A percentile compares a stretch with the other conserved stretches of the same genome.
These are phyloP conservation scores for Lumnitzera littorea DNA, from an alignment of 345 rosid species.

Conservation along the genomic window DNA sequence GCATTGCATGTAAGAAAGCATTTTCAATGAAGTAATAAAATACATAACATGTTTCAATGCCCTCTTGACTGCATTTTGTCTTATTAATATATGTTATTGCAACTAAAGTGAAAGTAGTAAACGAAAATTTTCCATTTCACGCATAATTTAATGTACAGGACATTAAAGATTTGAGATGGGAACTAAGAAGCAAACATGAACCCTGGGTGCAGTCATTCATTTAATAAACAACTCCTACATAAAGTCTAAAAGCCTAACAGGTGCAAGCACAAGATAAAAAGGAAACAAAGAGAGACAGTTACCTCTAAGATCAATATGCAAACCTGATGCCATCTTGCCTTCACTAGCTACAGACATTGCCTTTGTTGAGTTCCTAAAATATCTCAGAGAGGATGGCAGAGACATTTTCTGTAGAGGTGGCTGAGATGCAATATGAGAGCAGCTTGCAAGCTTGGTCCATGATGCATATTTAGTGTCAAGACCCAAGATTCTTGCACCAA, in stretches of 20 bases:
- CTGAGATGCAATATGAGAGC: constrained; percentile 38
- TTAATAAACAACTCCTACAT: not conserved
- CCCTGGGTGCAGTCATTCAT: no score
- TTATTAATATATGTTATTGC: no score
- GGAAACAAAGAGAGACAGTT: constrained; percentile 1
- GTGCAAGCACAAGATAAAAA: not conserved
- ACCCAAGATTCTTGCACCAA: constrained; percentile 34
- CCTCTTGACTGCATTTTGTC: no score
- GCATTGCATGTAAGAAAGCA: no score
- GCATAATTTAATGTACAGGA: no score
- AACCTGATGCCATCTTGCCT: constrained; percentile 43
- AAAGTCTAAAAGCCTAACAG: not conserved
- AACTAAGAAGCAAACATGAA: no score
- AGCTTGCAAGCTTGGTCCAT: constrained; percentile 40
- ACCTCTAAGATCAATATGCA: constrained; percentile 90
- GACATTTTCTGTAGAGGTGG: constrained; percentile 29
- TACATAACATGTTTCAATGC: no score
- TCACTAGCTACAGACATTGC: constrained; percentile 58
- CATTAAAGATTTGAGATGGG: no score
- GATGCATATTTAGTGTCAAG: constrained; percentile 30
- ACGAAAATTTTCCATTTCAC: no score
- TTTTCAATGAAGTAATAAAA: no score
- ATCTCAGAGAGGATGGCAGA: constrained; percentile 27
- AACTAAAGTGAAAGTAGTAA: no score
- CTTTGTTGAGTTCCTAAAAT: constrained; percentile 34